Evolutionary conservation across 495 filamentous ascomycete genomes (phyloP), one percentile per base, ranked within the genome.

Genomic region (Hypoxylon perforatum): DNA sequence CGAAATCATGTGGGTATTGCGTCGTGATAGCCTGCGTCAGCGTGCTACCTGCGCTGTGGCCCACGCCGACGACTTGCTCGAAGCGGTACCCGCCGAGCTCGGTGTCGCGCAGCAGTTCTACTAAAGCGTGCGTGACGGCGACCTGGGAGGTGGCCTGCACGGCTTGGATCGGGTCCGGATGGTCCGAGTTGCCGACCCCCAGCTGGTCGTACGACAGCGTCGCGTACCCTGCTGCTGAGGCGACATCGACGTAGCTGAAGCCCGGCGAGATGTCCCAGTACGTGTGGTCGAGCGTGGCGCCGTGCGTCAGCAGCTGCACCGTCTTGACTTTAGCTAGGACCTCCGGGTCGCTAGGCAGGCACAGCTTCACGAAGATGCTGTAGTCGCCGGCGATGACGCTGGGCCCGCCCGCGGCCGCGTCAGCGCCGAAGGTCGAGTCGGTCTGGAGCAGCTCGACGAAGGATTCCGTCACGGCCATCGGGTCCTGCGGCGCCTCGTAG

Each of bases 131-230:
- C 1, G 72, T 71, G 35, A 82, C 73, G n/a, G 71, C 76, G 46
- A 77, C 57, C 52, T 80, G 67, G 19, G 78, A 44, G n/a, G 69
- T 66, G n/a, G 60, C 58, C 62, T 81, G 80, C 4, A 80, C 72
- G 9, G 69, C 65, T 48, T 76, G 66, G 35, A 73, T 67, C 4
- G 77, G 72, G 56, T 80, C 75, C 19, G 78, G 76, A 36, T 76
- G 71, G 15, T 74, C 65, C 1, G 76, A 79, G 0, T 38, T 17
- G 10, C 80, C 80, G 1, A 63, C 61, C 3, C 80, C 78, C 12
- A 83, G 71, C 11, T 79, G 80, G 65, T 81, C 78, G 63, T 80
- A 81, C 25, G 70, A 72, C 52, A 83, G 77, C 4, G 76, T 76
- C 12, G 78, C 67, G 52, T 78, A 79, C 15, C 80, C 77, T 30